Percentiles rank a stretch among this genome's conserved stretches.
Evolutionary conservation across 1,284 basidiomycete species (phyloP).

Genomic region (Rugosomyces carneus): DNA sequence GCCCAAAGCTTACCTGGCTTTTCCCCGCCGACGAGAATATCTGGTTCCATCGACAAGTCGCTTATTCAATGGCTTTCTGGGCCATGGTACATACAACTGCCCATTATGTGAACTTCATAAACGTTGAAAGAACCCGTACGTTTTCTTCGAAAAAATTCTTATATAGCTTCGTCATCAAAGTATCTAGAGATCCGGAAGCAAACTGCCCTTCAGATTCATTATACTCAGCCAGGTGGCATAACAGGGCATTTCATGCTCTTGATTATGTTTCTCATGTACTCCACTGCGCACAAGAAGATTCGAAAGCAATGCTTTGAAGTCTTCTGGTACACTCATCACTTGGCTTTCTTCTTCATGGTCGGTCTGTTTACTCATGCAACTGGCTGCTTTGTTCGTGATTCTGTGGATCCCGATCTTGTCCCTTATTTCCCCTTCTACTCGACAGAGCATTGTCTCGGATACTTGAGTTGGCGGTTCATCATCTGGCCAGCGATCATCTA

Average conservation of each 20-base stretch:
- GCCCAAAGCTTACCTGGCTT: slow-evolving; percentile 70
- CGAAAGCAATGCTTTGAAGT: slow-evolving; percentile 84
- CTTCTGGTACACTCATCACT: slow-evolving; percentile 91
- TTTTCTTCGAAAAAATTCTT: slow-evolving; percentile 13
- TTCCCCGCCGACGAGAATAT: slow-evolving; percentile 89
- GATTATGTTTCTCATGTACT: slow-evolving; percentile 83
- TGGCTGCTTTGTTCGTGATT: slow-evolving; percentile 88
- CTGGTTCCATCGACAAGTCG: slow-evolving; percentile 89
- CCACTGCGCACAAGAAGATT: slow-evolving; percentile 78
- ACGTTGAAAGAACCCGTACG: slow-evolving; percentile 74
- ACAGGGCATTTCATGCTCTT: slow-evolving; percentile 89
- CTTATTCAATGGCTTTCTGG: slow-evolving; percentile 87
- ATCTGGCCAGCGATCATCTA: slow-evolving; percentile 86
- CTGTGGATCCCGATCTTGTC: slow-evolving; percentile 60
- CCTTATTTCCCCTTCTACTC: slow-evolving; percentile 76
- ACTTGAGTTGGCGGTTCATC: slow-evolving; percentile 79
- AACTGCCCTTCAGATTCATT: slow-evolving; percentile 76
- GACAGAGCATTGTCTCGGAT: slow-evolving; percentile 78
- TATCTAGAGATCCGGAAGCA: slow-evolving; percentile 67
- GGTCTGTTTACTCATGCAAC: slow-evolving; percentile 84
- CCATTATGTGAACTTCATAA: slow-evolving; percentile 89
- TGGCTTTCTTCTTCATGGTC: slow-evolving; percentile 89
- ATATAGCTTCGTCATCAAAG: neutral
- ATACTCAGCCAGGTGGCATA: slow-evolving; percentile 78
- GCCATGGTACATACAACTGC: slow-evolving; percentile 82